Evolutionary conservation across 1,139 yeast species (phyloP).

Genomic region (Blastobotrys apis): DNA sequence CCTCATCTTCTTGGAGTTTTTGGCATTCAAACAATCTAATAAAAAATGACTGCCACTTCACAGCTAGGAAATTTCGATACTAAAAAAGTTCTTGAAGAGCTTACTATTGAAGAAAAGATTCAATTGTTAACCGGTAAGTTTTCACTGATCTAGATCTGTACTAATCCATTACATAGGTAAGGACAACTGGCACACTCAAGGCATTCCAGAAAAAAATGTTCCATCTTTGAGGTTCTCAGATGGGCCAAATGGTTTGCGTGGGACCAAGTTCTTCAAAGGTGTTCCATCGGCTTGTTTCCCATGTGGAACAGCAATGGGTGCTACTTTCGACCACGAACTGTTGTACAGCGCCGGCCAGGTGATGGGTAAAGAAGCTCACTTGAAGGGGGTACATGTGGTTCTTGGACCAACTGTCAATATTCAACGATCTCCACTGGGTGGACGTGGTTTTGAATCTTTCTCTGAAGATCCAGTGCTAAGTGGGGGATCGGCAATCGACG

Average conservation of each 20-base stretch:
- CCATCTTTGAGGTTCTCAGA: slow-evolving; percentile 42
- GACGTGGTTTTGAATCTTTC: slow-evolving; percentile 61
- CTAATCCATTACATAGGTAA: slow-evolving; percentile 15
- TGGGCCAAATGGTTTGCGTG: slow-evolving; percentile 56
- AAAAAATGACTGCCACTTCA: background rate
- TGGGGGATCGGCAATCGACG: slow-evolving; percentile 48
- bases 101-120: slow-evolving; percentile 48
- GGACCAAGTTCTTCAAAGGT: slow-evolving; percentile 46
- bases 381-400: slow-evolving; percentile 47
- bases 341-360: slow-evolving; percentile 44
- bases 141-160: background rate
- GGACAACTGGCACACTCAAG: slow-evolving; percentile 49
- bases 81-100: slow-evolving; percentile 42
- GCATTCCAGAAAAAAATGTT: slow-evolving; percentile 45
- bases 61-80: slow-evolving; percentile 35
- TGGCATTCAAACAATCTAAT: too few species aligned
- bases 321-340: slow-evolving; percentile 44
- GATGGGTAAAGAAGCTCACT: slow-evolving; percentile 49
- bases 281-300: slow-evolving; percentile 52
- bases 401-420: slow-evolving; percentile 55
- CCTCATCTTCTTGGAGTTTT: too few species aligned
- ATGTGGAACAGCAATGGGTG: slow-evolving; percentile 45
- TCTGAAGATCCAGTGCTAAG: slow-evolving; percentile 58
- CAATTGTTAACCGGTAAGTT: slow-evolving; percentile 43
- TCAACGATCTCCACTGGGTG: slow-evolving; percentile 58